Conservation (phyloP, 306 rosid genomes). For the Cucumis hystrix region DNA sequence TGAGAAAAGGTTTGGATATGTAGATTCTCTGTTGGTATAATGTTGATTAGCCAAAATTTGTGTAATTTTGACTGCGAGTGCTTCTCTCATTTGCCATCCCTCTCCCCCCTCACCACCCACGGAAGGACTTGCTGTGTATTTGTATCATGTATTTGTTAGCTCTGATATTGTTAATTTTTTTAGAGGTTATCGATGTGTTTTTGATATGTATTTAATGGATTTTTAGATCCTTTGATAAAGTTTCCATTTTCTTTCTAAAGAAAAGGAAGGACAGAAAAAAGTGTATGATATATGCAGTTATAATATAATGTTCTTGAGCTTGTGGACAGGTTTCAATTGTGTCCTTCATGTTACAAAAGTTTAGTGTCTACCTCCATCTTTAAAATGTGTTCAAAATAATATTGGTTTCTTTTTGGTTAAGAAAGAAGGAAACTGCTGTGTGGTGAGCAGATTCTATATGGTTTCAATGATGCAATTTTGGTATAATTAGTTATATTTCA, state of each 20-base stretch:
- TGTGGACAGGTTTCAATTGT: too few species aligned
- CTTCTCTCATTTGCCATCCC: neutral
- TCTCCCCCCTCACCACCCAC: neutral
- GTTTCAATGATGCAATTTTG: too few species aligned
- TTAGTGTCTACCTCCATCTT: too few species aligned
- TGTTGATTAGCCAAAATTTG: neutral
- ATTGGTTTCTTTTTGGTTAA: too few species aligned
- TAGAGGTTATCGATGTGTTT: neutral
- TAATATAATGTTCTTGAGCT: too few species aligned
- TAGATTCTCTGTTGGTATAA: neutral
- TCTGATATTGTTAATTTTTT: neutral
- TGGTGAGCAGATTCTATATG: too few species aligned
- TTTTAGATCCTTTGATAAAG: neutral
- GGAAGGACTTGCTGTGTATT: neutral
- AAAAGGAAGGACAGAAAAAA: neutral
- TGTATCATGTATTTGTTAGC: neutral
- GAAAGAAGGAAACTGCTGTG: too few species aligned
- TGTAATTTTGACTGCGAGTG: slow-evolving; percentile 4
- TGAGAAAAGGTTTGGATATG: neutral
- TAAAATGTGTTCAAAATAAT: too few species aligned
- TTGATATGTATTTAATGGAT: neutral
- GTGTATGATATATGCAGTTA: neutral
- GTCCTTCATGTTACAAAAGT: too few species aligned
- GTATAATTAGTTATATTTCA: too few species aligned
- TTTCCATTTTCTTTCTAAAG: neutral